These are phyloP conservation scores for Alloteropsis angusta DNA, from an alignment of 202 grass and related monocot genomes.

Conservation along the genomic window DNA sequence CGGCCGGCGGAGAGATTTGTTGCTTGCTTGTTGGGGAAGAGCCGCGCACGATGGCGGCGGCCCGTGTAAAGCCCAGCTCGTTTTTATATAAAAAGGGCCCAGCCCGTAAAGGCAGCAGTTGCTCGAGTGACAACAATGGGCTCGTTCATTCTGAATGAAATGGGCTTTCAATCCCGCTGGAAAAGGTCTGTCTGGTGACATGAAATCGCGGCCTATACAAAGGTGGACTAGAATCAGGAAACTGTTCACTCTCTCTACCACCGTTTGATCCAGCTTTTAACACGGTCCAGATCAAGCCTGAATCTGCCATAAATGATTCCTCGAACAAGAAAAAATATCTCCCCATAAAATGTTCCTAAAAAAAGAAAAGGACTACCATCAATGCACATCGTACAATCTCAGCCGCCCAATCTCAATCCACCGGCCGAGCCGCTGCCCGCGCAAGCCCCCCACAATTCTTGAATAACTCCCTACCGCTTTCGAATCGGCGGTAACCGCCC, in stretches of 20 bases:
- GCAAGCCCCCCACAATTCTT: not conserved
- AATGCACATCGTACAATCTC: not conserved
- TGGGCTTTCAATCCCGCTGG: not conserved
- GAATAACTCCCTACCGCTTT: not conserved
- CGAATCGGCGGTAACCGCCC: not conserved
- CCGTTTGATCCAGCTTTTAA: not conserved
- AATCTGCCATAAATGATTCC: not conserved
- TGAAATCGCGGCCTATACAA: not conserved
- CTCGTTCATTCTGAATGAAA: not conserved
- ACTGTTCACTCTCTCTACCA: not conserved
- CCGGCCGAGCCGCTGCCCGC: not conserved
- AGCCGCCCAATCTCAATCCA: not conserved
- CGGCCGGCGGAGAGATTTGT: too few relatives aligned
- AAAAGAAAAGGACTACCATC: not conserved
- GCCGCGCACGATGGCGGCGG: too few relatives aligned
- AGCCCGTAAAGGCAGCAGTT: too few relatives aligned
- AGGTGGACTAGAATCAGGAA: not conserved
- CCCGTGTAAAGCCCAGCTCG: too few relatives aligned
- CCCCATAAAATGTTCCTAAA: slow-evolving; percentile 3
- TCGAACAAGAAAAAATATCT: not conserved
- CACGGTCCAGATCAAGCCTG: slow-evolving; percentile 16
- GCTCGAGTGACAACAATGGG: not conserved
- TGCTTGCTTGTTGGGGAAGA: too few relatives aligned
- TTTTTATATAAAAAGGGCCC: too few relatives aligned
- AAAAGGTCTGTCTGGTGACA: not conserved